Evolutionary conservation across 805 yeast species (phyloP).

Genomic region (Sugiyamaella floridensis): DNA sequence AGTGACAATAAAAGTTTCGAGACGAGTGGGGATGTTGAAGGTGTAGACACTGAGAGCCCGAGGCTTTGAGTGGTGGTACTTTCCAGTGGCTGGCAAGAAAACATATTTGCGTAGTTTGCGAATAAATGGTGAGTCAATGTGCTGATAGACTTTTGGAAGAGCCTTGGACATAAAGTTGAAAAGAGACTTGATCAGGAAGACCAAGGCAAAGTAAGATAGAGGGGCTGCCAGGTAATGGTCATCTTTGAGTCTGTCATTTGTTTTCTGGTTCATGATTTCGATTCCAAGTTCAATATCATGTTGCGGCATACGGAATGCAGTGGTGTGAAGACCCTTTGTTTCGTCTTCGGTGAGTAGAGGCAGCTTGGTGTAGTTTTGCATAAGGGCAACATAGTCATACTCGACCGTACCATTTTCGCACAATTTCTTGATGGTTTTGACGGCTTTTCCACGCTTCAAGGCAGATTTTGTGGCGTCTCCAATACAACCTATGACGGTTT

Average conservation of each 20-base stretch:
- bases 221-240: conserved; percentile 3
- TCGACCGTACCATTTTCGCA: conserved; percentile 7
- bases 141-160: neutral
- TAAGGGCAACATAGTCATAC: conserved; percentile 1
- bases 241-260: neutral
- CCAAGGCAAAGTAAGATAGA: conserved; percentile 10
- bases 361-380: neutral
- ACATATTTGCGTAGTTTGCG: conserved; percentile 18
- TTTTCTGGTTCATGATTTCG: neutral
- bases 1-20: conserved; percentile 32
- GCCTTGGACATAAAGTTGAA: conserved; percentile 35
- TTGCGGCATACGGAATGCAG: conserved; percentile 5
- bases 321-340: neutral
- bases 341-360: neutral
- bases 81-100: conserved; percentile 27
- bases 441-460: neutral
- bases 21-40: conserved; percentile 34
- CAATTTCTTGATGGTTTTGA: neutral
- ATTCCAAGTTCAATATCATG: conserved; percentile 1
- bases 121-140: neutral
- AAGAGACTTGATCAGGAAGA: conserved; percentile 10
- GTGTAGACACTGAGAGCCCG: conserved; percentile 12
- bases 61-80: conserved; percentile 22
- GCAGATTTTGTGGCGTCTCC: neutral
- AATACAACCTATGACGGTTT: conserved; percentile 13